Evolutionary conservation across 2,329 filamentous ascomycete genomes (phyloP).

Genomic region (Nemania diffusa): DNA sequence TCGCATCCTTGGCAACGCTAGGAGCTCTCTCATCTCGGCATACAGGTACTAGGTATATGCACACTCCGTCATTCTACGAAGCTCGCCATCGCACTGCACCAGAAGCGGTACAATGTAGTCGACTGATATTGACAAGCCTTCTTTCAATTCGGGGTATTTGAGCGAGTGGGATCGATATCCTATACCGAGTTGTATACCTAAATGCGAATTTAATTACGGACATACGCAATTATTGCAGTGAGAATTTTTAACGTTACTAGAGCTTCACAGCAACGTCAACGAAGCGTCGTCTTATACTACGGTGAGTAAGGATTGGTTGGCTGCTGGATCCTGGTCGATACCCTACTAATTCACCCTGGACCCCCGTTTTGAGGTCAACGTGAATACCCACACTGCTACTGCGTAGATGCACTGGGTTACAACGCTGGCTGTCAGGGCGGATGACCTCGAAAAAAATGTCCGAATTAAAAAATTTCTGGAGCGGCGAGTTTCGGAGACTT

Average conservation of each 20-base stretch:
- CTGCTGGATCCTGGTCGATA: background rate
- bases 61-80: slow-evolving; percentile 18
- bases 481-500: slow-evolving; percentile 26
- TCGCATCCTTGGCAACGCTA: slow-evolving; percentile 13
- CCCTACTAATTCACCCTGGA: background rate
- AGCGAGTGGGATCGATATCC: background rate
- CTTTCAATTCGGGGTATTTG: slow-evolving; percentile 1
- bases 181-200: background rate
- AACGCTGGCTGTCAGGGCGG: slow-evolving; percentile 3
- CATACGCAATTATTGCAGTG: background rate
- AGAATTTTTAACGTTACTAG: background rate
- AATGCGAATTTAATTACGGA: background rate
- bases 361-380: slow-evolving; percentile 1
- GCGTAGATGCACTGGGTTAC: background rate
- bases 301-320: background rate
- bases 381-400: background rate
- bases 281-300: background rate
- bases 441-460: slow-evolving; percentile 20
- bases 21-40: slow-evolving; percentile 31
- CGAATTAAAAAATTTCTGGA: background rate
- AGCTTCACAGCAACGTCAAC: background rate
- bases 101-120: no score
- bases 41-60: slow-evolving; percentile 20
- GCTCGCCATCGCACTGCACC: slow-evolving; percentile 3
- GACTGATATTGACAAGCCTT: no score